These are phyloP conservation scores for Aphanocladium album DNA, from an alignment of 2,329 filamentous ascomycete genomes.

Conservation along the genomic window DNA sequence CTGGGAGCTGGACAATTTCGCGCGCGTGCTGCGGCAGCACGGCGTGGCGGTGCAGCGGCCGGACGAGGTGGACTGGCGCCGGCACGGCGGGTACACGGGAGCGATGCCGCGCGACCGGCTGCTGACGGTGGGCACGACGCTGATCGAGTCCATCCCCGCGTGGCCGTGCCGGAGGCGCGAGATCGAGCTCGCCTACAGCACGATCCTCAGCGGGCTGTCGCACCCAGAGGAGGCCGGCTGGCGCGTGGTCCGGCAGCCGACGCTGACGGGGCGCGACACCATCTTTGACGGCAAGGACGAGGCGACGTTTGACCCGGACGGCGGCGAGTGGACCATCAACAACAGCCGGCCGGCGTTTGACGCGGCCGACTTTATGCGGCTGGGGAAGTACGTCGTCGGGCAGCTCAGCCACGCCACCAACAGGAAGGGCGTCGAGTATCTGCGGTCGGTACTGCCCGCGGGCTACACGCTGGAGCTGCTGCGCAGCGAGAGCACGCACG, in stretches of 20 bases:
- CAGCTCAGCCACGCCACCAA: slow-evolving; percentile 9
- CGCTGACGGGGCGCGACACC: slow-evolving; percentile 1
- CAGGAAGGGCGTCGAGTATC: slow-evolving; percentile 5
- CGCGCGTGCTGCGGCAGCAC: slow-evolving; percentile 18
- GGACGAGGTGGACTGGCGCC: slow-evolving; percentile 19
- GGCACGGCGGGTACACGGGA: slow-evolving; percentile 26
- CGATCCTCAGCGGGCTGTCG: slow-evolving; percentile 1
- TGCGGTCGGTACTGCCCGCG: background rate
- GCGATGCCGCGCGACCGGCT: slow-evolving; percentile 30
- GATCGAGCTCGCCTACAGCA: slow-evolving; percentile 18
- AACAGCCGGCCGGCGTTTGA: slow-evolving; percentile 8
- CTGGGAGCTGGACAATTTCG: slow-evolving; percentile 22
- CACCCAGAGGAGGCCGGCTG: background rate
- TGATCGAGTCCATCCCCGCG: slow-evolving; percentile 27
- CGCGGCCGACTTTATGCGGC: slow-evolving; percentile 8
- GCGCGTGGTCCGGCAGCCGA: background rate
- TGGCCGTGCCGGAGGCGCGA: slow-evolving; percentile 25
- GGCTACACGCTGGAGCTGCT: slow-evolving; percentile 26
- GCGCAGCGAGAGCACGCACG: slow-evolving; percentile 16
- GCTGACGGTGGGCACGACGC: slow-evolving; percentile 26
- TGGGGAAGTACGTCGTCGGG: slow-evolving; percentile 4
- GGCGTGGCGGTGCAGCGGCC: slow-evolving; percentile 23
- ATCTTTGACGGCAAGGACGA: background rate
- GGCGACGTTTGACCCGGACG: background rate
- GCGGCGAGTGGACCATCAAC: slow-evolving; percentile 3